A percentile compares a stretch with the other conserved stretches of the same genome.
These are phyloP conservation scores for Polytrichum commune DNA, from an alignment of 225 moss, liverwort and hornwort genomes.

Conservation along the genomic window DNA sequence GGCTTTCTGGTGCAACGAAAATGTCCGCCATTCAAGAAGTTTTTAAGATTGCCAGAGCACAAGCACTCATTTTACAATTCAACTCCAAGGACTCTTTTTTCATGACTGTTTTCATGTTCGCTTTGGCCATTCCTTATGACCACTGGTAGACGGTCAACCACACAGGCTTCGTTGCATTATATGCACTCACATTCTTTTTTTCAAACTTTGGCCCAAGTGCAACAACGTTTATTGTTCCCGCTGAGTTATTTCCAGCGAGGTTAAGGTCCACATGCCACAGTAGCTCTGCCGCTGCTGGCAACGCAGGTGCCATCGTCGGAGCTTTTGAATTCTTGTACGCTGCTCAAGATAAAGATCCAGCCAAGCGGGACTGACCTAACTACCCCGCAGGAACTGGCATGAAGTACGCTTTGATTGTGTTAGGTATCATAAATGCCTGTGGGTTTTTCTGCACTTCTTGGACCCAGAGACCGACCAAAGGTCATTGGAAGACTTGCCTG, in stretches of 20 bases:
- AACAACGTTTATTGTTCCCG: constrained; percentile 10
- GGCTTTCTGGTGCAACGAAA: background rate
- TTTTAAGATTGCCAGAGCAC: constrained; percentile 6
- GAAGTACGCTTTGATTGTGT: constrained; percentile 30
- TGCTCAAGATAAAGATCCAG: constrained; percentile 17
- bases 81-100: constrained; percentile 4
- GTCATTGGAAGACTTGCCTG: constrained; percentile 46
- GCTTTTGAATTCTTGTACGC: constrained; percentile 49
- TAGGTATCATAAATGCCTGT: constrained; percentile 32
- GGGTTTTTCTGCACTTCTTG: constrained; percentile 52
- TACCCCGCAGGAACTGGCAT: constrained; percentile 50
- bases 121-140: constrained; percentile 8
- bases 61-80: constrained; percentile 9
- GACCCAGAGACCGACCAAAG: constrained; percentile 48
- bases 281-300: constrained; percentile 44
- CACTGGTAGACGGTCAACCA: background rate
- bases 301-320: constrained; percentile 50
- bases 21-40: constrained; percentile 9
- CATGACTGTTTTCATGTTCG: constrained; percentile 9
- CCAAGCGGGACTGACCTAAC: constrained; percentile 11
- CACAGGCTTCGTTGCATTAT: constrained; percentile 1
- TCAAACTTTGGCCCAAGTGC: constrained; percentile 9
- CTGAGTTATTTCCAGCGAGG: constrained; percentile 20
- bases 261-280: constrained; percentile 48
- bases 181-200: constrained; percentile 3